Evolutionary conservation across 2,329 filamentous ascomycete genomes (phyloP).

Genomic region (Paecilomyces fulvus): DNA sequence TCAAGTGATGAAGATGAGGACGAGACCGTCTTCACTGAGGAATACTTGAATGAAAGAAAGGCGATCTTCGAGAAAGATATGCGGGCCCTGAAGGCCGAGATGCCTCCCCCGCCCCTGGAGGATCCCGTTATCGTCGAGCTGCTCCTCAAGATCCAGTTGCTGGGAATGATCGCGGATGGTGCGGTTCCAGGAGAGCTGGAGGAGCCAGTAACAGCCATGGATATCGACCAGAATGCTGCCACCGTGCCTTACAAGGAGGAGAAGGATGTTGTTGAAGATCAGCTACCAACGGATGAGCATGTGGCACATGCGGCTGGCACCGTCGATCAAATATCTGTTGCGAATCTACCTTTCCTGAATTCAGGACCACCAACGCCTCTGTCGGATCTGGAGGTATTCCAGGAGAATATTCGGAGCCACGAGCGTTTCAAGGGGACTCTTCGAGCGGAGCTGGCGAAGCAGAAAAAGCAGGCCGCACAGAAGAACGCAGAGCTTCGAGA

Average conservation of each 20-base stretch:
- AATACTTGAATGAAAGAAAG: conserved; percentile 39
- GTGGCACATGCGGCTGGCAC: conserved; percentile 5
- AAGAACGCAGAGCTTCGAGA: conserved; percentile 33
- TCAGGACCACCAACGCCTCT: conserved; percentile 35
- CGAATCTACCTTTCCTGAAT: conserved; percentile 39
- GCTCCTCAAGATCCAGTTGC: conserved; percentile 36
- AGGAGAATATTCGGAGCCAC: conserved; percentile 32
- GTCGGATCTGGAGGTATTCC: conserved; percentile 36
- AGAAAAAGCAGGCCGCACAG: conserved; percentile 27
- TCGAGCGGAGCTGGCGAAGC: conserved; percentile 28
- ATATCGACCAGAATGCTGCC: conserved; percentile 9
- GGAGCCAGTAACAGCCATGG: conserved; percentile 12
- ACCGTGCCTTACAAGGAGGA: conserved; percentile 15
- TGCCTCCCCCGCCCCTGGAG: conserved; percentile 34
- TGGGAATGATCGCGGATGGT: conserved; percentile 35
- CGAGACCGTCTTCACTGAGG: conserved; percentile 38
- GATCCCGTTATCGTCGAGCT: conserved; percentile 34
- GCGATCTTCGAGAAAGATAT: conserved; percentile 38
- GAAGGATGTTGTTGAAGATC: conserved; percentile 11
- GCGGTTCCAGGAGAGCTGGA: conserved; percentile 19
- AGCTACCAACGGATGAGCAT: neutral
- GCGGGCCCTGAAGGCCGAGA: conserved; percentile 31
- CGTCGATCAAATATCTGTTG: conserved; percentile 28
- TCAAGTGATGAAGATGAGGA: conserved; percentile 39
- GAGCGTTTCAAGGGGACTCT: conserved; percentile 32